phyloP scores from a whole-genome alignment of 768 basidiomycete species.

The Trametes cinnabarina region DNA sequence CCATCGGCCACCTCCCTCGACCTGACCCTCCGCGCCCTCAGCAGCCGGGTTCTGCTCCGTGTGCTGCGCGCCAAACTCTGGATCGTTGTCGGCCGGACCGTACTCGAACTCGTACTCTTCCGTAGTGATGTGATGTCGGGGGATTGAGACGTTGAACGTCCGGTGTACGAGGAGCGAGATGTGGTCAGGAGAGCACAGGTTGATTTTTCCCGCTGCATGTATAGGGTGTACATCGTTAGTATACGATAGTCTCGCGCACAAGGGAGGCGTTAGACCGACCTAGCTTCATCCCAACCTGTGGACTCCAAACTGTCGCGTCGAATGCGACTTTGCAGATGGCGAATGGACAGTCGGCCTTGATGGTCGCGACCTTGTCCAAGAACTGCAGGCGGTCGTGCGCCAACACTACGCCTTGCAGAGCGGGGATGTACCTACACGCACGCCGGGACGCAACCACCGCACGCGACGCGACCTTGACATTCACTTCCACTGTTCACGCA shows the following conservation, averaged over 20 bases:
- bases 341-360: constrained; percentile 85
- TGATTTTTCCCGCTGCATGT: constrained; percentile 74
- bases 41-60: constrained; percentile 28
- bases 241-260: neutral
- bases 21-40: constrained; percentile 25
- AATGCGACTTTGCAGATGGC: constrained; percentile 72
- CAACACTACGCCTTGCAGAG: constrained; percentile 83
- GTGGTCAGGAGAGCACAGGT: constrained; percentile 88
- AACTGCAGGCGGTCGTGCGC: constrained; percentile 80
- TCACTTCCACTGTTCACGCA: constrained; percentile 2
- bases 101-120: constrained; percentile 86
- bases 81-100: constrained; percentile 77
- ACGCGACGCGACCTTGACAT: constrained; percentile 2
- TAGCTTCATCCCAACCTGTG: constrained; percentile 75
- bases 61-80: constrained; percentile 52
- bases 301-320: constrained; percentile 88
- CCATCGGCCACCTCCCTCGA: constrained; percentile 71
- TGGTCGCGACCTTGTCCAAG: constrained; percentile 55
- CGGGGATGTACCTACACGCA: constrained; percentile 73
- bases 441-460: neutral
- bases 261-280: constrained; percentile 41
- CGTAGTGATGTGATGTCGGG: constrained; percentile 82
- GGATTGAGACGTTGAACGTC: constrained; percentile 95
- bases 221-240: neutral
- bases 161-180: constrained; percentile 85